Evolutionary conservation across 345 rosid species (phyloP).

Genomic region (Lagerstroemia speciosa): DNA sequence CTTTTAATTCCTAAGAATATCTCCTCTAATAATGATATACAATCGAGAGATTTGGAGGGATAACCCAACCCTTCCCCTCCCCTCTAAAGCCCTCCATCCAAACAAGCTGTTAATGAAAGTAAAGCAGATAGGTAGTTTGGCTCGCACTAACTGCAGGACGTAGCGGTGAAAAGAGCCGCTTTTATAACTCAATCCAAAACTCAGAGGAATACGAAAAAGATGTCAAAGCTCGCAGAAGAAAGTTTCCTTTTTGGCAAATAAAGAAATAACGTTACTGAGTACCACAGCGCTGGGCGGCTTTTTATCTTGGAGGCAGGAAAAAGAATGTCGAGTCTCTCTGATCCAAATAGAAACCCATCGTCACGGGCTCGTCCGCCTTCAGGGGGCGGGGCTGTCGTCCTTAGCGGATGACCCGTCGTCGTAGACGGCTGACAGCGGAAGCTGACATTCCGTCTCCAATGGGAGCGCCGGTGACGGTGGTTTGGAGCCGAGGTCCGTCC

Average conservation of each 20-base stretch:
- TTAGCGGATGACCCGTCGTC: constrained; percentile 29
- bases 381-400: constrained; percentile 81
- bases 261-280: constrained; percentile 1
- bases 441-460: constrained; percentile 7
- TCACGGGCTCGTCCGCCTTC: constrained; percentile 33
- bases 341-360: constrained; percentile 91
- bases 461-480: neutral
- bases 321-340: constrained; percentile 27
- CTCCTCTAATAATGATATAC: no score
- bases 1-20: no score
- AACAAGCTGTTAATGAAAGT: no score
- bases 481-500: constrained; percentile 35
- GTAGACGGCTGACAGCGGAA: constrained; percentile 2
- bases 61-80: no score
- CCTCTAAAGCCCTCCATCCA: no score
- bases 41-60: no score
- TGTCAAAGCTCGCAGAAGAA: no score
- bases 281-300: constrained; percentile 30
- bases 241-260: neutral
- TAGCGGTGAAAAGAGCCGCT: neutral
- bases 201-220: neutral
- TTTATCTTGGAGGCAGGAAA: constrained; percentile 11
- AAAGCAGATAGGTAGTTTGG: neutral
- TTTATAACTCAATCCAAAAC: no score
- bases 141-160: neutral